phyloP scores from a whole-genome alignment of 169 alveolate genomes.

The Besnoitia besnoiti region DNA sequence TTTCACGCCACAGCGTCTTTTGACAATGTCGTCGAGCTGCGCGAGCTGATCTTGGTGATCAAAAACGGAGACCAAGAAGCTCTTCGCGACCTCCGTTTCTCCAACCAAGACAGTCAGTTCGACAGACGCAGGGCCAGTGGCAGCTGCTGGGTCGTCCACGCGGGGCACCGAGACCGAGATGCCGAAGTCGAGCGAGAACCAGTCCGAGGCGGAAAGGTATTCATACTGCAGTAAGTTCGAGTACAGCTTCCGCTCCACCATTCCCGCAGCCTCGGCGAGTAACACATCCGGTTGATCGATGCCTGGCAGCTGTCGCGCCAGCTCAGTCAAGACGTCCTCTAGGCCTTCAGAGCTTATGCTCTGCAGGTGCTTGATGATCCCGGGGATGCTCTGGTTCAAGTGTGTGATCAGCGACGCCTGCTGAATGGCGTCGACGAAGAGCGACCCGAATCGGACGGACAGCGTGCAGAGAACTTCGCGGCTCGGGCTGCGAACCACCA shows the following conservation, averaged over 20 bases:
- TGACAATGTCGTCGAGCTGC: conserved; percentile 6
- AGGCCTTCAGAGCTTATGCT: background rate
- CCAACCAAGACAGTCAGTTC: conserved; percentile 22
- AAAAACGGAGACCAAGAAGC: background rate
- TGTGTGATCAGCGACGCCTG: background rate
- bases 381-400: background rate
- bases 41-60: background rate
- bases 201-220: background rate
- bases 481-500: background rate
- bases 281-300: background rate
- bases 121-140: background rate
- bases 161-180: background rate
- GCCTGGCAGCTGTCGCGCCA: conserved; percentile 18
- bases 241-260: background rate
- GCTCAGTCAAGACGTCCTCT: background rate
- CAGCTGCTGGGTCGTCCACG: background rate
- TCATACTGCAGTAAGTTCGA: background rate
- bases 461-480: background rate
- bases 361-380: background rate
- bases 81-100: background rate
- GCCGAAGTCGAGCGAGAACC: conserved; percentile 23
- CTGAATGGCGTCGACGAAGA: background rate
- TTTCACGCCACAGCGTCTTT: background rate
- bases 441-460: background rate
- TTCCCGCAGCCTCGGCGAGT: background rate